Conservation (phyloP, 2,329 filamentous ascomycete species). For the Piedraia hortae region DNA sequence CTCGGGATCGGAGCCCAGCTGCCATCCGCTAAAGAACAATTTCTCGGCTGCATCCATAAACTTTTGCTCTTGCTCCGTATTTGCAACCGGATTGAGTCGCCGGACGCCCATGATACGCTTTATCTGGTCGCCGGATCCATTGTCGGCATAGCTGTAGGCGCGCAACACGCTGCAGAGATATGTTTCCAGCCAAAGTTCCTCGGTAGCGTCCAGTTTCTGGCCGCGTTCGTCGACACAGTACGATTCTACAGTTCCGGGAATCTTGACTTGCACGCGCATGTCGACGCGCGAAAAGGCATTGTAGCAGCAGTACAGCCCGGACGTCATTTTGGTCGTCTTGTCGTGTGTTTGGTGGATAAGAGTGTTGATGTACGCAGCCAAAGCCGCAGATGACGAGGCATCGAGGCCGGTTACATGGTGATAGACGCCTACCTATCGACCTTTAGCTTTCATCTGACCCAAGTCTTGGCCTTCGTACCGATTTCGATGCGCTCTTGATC, state of each 20-base stretch:
- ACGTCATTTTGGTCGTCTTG: slow-evolving; percentile 67
- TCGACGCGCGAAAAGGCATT: slow-evolving; percentile 96
- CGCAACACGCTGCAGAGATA: slow-evolving; percentile 85
- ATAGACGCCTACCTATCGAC: slow-evolving; percentile 79
- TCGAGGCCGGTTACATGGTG: slow-evolving; percentile 96
- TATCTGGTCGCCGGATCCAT: slow-evolving; percentile 79
- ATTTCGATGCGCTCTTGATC: slow-evolving; percentile 25
- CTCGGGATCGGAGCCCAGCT: slow-evolving; percentile 84
- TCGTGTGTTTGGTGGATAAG: slow-evolving; percentile 72
- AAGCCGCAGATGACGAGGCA: slow-evolving; percentile 84
- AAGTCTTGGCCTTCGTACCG: slow-evolving; percentile 16
- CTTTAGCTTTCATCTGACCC: too few species aligned
- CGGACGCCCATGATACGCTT: slow-evolving; percentile 93
- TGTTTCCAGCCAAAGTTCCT: slow-evolving; percentile 89
- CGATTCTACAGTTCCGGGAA: slow-evolving; percentile 84
- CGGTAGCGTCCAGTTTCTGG: slow-evolving; percentile 76
- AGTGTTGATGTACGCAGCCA: slow-evolving; percentile 95
- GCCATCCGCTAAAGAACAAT: slow-evolving; percentile 79
- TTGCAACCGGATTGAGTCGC: slow-evolving; percentile 90
- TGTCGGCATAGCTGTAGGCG: slow-evolving; percentile 88
- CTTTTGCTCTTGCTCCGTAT: slow-evolving; percentile 90
- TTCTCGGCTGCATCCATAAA: slow-evolving; percentile 86
- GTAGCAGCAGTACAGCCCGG: slow-evolving; percentile 93
- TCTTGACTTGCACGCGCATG: slow-evolving; percentile 95
- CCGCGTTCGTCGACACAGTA: slow-evolving; percentile 94